Percentiles rank a stretch among this genome's conserved stretches.
phyloP scores from a whole-genome alignment of 225 moss, liverwort and hornwort genomes.

The Bryoerythrophyllum caledonicum region DNA sequence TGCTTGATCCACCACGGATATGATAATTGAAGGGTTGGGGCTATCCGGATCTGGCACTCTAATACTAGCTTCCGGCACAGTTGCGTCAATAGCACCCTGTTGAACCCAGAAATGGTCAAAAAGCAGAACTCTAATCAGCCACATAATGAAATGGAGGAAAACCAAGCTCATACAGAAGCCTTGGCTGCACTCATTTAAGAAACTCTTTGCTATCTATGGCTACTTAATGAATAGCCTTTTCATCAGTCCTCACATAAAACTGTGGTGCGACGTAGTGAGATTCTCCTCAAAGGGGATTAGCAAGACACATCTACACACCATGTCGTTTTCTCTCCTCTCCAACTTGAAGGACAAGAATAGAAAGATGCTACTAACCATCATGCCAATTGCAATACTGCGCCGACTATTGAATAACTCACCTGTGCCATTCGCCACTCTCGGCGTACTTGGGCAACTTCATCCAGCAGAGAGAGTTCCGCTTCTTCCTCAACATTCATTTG shows the following conservation, averaged over 20 bases:
- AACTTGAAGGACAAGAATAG: neutral
- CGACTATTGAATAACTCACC: slow-evolving; percentile 35
- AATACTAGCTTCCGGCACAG: slow-evolving; percentile 70
- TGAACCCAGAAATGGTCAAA: slow-evolving; percentile 18
- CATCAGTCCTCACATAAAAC: neutral
- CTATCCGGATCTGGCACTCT: slow-evolving; percentile 68
- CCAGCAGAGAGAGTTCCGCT: slow-evolving; percentile 75
- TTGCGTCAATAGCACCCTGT: slow-evolving; percentile 85
- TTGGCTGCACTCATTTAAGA: neutral
- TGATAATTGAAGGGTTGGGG: slow-evolving; percentile 60
- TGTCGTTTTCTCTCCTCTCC: neutral
- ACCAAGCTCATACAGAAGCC: neutral
- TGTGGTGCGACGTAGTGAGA: neutral
- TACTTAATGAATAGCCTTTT: slow-evolving; percentile 1
- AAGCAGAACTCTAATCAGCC: slow-evolving; percentile 11
- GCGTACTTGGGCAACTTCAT: slow-evolving; percentile 70
- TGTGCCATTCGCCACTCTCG: slow-evolving; percentile 73
- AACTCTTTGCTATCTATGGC: neutral
- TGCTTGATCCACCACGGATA: slow-evolving; percentile 72
- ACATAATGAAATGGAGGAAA: slow-evolving; percentile 2
- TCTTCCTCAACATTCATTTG: slow-evolving; percentile 84
- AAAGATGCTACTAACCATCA: neutral
- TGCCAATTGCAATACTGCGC: neutral
- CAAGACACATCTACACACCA: slow-evolving; percentile 4
- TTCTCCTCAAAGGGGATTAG: slow-evolving; percentile 8